A percentile compares a stretch with the other conserved stretches of the same genome.
Evolutionary conservation across 2,329 filamentous ascomycete genomes (phyloP).

Genomic region (Botrytis fragariae): DNA sequence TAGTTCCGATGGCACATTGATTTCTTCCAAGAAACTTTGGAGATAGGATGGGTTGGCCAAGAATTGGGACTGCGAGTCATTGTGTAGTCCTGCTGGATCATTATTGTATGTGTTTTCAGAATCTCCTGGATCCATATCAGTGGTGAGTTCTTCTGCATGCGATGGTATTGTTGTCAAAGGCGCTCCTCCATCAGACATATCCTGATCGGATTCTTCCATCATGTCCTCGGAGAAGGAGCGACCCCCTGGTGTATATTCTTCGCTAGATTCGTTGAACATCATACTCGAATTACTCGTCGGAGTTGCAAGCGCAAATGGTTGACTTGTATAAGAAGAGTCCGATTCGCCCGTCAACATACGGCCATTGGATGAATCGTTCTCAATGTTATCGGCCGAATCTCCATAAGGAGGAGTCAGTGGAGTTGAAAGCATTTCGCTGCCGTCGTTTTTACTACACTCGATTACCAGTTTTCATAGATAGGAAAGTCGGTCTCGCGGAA

Average conservation of each 20-base stretch:
- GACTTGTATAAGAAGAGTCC: constrained; percentile 2
- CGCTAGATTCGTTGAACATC: constrained; percentile 22
- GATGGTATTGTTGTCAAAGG: constrained; percentile 28
- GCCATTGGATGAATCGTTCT: constrained; percentile 23
- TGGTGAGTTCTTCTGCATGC: constrained; percentile 28
- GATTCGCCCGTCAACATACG: constrained; percentile 15
- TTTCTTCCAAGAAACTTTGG: no score
- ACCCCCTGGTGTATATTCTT: constrained; percentile 24
- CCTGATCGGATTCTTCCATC: constrained; percentile 32
- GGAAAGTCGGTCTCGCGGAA: not conserved
- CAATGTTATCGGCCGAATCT: constrained; percentile 24
- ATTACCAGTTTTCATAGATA: constrained; percentile 22
- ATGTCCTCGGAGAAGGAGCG: constrained; percentile 16
- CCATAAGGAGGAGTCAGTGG: constrained; percentile 32
- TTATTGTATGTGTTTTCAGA: constrained; percentile 32
- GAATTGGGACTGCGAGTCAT: not conserved
- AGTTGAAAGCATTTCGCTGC: constrained; percentile 30
- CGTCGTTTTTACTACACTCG: constrained; percentile 25
- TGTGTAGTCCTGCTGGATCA: constrained; percentile 24
- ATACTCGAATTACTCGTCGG: constrained; percentile 26
- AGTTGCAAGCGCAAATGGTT: constrained; percentile 17
- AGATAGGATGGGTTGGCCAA: not conserved
- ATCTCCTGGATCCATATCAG: constrained; percentile 32
- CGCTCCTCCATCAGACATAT: constrained; percentile 36
- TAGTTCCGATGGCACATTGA: not conserved